These are phyloP conservation scores for Metschnikowia borealis DNA, from an alignment of 805 yeast species.

Conservation along the genomic window DNA sequence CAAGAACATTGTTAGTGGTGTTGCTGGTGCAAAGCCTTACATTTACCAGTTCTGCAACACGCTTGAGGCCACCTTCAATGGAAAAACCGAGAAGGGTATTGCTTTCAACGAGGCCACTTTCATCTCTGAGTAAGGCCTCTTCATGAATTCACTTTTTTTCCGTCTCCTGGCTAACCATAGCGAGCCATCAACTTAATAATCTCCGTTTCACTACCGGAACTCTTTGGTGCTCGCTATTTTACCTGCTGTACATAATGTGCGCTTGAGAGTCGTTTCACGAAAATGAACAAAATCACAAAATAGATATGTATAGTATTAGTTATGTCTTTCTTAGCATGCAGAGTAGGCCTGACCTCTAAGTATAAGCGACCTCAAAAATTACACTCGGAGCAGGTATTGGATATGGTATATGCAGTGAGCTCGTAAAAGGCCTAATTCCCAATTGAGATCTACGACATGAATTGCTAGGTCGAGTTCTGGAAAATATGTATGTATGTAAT, in stretches of 20 bases:
- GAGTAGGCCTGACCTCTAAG: background rate
- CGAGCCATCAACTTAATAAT: background rate
- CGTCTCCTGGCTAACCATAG: background rate
- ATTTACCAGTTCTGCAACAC: constrained; percentile 86
- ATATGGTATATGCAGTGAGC: too few species aligned
- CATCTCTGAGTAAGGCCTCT: constrained; percentile 42
- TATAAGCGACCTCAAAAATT: background rate
- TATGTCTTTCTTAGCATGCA: background rate
- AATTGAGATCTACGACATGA: too few species aligned
- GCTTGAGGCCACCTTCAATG: constrained; percentile 44
- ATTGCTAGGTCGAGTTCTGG: too few species aligned
- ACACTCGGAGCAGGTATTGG: too few species aligned
- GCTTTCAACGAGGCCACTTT: constrained; percentile 82
- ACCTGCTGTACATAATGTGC: background rate
- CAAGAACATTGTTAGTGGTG: constrained; percentile 88
- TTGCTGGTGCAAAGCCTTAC: constrained; percentile 95
- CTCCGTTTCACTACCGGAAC: background rate
- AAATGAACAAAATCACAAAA: background rate
- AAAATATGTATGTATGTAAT: too few species aligned
- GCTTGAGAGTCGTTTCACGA: background rate
- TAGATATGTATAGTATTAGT: background rate
- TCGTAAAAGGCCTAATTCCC: too few species aligned
- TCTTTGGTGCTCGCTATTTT: background rate
- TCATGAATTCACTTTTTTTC: background rate
- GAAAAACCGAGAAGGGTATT: constrained; percentile 53